Conservation (phyloP, 768 basidiomycete species). For the Panellus pusillus region DNA sequence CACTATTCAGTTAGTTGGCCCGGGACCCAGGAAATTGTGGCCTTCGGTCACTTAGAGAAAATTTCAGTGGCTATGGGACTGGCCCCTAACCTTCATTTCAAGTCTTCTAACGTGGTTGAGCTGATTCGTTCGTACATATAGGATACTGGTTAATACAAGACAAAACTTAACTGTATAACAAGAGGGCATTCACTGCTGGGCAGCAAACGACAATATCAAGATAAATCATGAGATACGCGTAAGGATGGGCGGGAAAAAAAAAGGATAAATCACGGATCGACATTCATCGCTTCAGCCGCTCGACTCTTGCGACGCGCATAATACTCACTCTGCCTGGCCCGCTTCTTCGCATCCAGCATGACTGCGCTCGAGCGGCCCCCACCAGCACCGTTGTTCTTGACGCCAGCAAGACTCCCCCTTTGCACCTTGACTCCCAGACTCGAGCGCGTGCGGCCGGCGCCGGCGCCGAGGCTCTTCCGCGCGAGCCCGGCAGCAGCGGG, state of each 20-base stretch:
- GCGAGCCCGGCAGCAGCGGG: slow-evolving; percentile 15
- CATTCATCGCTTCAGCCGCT: slow-evolving; percentile 21
- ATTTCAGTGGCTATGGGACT: neutral
- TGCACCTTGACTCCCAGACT: slow-evolving; percentile 50
- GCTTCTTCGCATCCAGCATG: slow-evolving; percentile 68
- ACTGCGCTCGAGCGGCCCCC: slow-evolving; percentile 28
- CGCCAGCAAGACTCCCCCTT: slow-evolving; percentile 37
- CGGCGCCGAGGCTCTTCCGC: slow-evolving; percentile 27
- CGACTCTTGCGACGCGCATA: slow-evolving; percentile 53
- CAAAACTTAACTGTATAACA: neutral
- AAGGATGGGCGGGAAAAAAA: slow-evolving; percentile 1
- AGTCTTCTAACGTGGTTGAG: no score
- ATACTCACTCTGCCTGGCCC: slow-evolving; percentile 76
- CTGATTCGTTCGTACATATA: slow-evolving; percentile 1
- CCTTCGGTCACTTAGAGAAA: no score
- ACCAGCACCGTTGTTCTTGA: slow-evolving; percentile 29
- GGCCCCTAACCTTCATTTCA: neutral
- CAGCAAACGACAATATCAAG: neutral
- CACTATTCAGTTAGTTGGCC: no score
- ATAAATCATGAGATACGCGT: slow-evolving; percentile 7
- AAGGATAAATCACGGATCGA: slow-evolving; percentile 11
- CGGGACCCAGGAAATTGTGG: no score
- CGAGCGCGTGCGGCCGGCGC: slow-evolving; percentile 43
- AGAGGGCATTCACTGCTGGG: neutral
- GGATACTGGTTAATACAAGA: slow-evolving; percentile 12